Percentiles rank a stretch among this genome's conserved stretches.
Evolutionary conservation across 805 yeast genomes (phyloP).

Genomic region (Lipomyces anomalus): DNA sequence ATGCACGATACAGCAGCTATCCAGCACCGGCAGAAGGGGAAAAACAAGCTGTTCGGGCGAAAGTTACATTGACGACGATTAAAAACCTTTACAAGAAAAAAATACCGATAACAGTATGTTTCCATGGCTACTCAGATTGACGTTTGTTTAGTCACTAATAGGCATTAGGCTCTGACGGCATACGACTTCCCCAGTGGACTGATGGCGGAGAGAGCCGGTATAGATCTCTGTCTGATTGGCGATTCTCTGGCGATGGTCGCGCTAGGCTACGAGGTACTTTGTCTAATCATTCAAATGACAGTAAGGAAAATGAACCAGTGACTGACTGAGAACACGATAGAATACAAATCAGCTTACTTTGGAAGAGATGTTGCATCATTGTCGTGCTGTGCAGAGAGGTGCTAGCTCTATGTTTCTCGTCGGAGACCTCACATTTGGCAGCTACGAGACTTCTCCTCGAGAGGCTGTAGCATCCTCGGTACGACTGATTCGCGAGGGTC

Average conservation of each 20-base stretch:
- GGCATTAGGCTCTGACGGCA: slow-evolving; percentile 59
- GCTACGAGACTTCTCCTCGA: slow-evolving; percentile 59
- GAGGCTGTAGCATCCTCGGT: slow-evolving; percentile 60
- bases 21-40: slow-evolving; percentile 2
- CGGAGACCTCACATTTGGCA: slow-evolving; percentile 87
- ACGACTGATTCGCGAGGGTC: slow-evolving; percentile 47
- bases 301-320: not conserved
- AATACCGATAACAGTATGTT: slow-evolving; percentile 40
- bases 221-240: slow-evolving; percentile 75
- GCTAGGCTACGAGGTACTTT: slow-evolving; percentile 62
- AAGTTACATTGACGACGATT: slow-evolving; percentile 41
- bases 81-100: slow-evolving; percentile 32
- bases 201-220: slow-evolving; percentile 58
- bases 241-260: slow-evolving; percentile 93
- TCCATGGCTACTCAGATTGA: slow-evolving; percentile 12
- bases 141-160: slow-evolving; percentile 31
- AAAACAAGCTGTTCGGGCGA: slow-evolving; percentile 22
- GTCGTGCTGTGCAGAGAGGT: slow-evolving; percentile 71
- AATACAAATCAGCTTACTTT: slow-evolving; percentile 63
- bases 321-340: slow-evolving; percentile 4
- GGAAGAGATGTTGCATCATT: slow-evolving; percentile 71
- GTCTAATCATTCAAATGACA: not conserved
- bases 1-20: slow-evolving; percentile 13
- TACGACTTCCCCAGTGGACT: slow-evolving; percentile 77
- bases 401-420: slow-evolving; percentile 58